Base-by-base conservation (phyloP, 83 land plant species). In the Larix sibirica region DNA sequence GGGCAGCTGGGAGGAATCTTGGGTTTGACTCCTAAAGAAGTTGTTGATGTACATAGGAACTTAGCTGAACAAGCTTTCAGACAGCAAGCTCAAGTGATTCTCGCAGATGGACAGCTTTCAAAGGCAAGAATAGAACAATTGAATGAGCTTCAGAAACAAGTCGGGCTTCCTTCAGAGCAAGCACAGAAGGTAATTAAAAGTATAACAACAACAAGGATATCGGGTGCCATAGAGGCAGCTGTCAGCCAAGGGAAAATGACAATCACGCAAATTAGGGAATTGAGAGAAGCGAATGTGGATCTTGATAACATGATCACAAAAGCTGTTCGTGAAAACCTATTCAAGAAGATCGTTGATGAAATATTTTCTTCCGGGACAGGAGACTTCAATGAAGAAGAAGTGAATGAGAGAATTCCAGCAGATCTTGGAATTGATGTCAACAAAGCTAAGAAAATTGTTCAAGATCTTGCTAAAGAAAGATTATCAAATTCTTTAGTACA, bases 81-180 rank as follows among this genome's bases (percentile, higher is more conserved):
- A 70, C 84, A 97, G 70, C 91, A 95, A 83, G 99, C 99, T 62
- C 89, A 94, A 87, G 89, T 94, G 40, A 94, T 97, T 77, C 88
- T 97, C 28, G 99, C 98, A 66, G 99, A 97, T 90, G 99, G 99
- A 16, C 96, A 94, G 76, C 87, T 97, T 80, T 90, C 93, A 10
- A 92, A 95, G 81, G 91, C 89, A 2, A 89, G 90, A 73, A 88
- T 97, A 58, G 92, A 97, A 82, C 97, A 91, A 83, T 93, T 97
- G 14, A 89, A 84, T 62, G 93, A 93, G 79, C 87, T 94, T 38
- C 94, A 96, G 85, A 90, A 95, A 87, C 87, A 94, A 83, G 91
- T 94, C 40, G 96, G 96, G 13, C 82, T 97, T 74, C 96, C 99
- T 56, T 74, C 93, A 60, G 90, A 95, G 60, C 89, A 91, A 54